Evolutionary conservation across 148 eudicot genomes (phyloP).

Genomic region (Mesembryanthemum crystallinum): DNA sequence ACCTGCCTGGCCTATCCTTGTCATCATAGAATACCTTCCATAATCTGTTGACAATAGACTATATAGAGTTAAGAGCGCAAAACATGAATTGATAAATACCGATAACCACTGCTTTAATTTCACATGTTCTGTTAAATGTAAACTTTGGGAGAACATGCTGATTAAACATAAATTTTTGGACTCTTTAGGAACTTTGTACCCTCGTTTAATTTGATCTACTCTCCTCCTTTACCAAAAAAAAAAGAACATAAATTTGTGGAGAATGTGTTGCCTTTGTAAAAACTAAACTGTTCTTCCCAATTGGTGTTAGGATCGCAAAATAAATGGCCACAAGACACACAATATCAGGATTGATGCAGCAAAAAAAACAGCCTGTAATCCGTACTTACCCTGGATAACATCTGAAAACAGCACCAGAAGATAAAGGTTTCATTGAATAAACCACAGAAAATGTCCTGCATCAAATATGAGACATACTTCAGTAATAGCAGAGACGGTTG

Average conservation of each 20-base stretch:
- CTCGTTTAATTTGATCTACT: too few relatives aligned
- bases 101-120: too few relatives aligned
- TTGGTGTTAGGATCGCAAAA: background rate
- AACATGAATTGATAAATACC: background rate
- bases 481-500: background rate
- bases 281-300: background rate
- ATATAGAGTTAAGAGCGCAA: background rate
- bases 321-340: too few relatives aligned
- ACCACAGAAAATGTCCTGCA: conserved; percentile 79
- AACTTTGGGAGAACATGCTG: too few relatives aligned
- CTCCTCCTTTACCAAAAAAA: too few relatives aligned
- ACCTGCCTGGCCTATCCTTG: conserved; percentile 78
- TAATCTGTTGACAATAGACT: conserved; percentile 39
- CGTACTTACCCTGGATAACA: conserved; percentile 86
- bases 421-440: conserved; percentile 92
- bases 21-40: conserved; percentile 98
- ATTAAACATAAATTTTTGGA: too few relatives aligned
- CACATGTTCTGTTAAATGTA: too few relatives aligned
- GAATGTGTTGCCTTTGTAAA: background rate
- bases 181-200: too few relatives aligned
- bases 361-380: too few relatives aligned
- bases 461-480: conserved; percentile 7
- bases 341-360: background rate
- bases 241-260: too few relatives aligned
- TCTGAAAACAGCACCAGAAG: conserved; percentile 89